Evolutionary conservation across 176 grass and related monocot species (phyloP), one percentile per base, ranked within the genome.

Genomic region (Ensete ventricosum): DNA sequence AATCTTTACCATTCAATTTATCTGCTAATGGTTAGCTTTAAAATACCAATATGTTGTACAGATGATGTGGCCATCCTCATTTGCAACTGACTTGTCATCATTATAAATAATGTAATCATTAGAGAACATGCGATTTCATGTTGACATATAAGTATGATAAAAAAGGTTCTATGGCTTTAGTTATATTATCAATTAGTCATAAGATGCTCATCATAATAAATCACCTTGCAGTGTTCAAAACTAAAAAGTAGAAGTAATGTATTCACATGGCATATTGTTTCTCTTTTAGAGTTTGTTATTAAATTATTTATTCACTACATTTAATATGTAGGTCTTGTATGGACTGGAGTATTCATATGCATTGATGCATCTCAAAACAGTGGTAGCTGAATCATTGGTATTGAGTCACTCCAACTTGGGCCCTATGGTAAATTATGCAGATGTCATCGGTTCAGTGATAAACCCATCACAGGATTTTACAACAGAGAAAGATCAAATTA

Each of bases 291-390:
- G 65, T 78, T 53, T 67, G 25, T 75, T 74, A 6, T 76, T 53
- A 20, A 23, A n/a, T 63, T 67, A 59, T 76, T 20, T 20, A 12
- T 70, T 64, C 27, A 59, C 27, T 77, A 12, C 57, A 27, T 14
- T 64, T 80, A 9, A 66, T 49, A 62, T 60, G 55, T 71, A 98
- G 94, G 88, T 93, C 66, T 79, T 98, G 73, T 98, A 90, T 80
- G 94, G 88, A 57, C 74, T 98, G 71, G 90, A 98, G 79, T 98
- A 89, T 74, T 83, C 84, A 52, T 81, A 91, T 84, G 86, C 88
- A 26, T 53, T 98, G 79, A 52, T 71, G 71, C 76, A 91, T 73
- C 84, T 98, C 59, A 88, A 82, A 89, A 62, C 1, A 76, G 50
- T 52, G 50, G 29, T 89, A 29, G 14, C 49, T n/a, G 81, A 86